phyloP scores from a whole-genome alignment of 2,329 filamentous ascomycete genomes.

The Malbranchea zuffiana region DNA sequence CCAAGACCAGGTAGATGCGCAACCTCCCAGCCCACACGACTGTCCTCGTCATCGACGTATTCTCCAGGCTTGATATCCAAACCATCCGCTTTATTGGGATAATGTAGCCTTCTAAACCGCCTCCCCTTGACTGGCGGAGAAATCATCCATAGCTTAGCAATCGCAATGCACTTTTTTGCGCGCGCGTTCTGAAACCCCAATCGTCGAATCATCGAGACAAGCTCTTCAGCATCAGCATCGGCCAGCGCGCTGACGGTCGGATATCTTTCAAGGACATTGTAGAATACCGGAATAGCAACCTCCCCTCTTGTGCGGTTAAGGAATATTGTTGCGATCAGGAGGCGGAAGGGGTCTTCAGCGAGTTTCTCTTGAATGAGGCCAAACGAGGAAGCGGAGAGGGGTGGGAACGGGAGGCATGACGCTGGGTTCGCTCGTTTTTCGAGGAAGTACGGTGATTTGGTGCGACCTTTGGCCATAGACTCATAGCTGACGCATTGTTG shows the following conservation, averaged over 20 bases:
- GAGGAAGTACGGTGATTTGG: conserved; percentile 36
- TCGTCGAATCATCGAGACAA: conserved; percentile 54
- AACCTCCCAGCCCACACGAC: conserved; percentile 62
- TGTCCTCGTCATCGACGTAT: conserved; percentile 38
- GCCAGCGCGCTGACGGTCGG: conserved; percentile 56
- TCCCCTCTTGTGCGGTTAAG: conserved; percentile 69
- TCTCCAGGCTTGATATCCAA: conserved; percentile 40
- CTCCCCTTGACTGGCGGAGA: conserved; percentile 50
- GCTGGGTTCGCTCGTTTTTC: conserved; percentile 21
- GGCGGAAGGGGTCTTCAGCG: conserved; percentile 61
- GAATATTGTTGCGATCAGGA: conserved; percentile 74
- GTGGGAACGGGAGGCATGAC: conserved; percentile 52
- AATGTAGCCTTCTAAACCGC: conserved; percentile 48
- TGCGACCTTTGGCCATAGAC: conserved; percentile 19
- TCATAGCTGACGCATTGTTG: too few relatives aligned
- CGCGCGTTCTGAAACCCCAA: conserved; percentile 62
- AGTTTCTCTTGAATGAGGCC: conserved; percentile 78
- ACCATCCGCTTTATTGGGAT: conserved; percentile 42
- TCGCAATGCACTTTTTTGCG: conserved; percentile 54
- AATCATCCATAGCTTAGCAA: conserved; percentile 58
- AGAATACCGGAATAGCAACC: conserved; percentile 65
- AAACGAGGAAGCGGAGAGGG: conserved; percentile 52
- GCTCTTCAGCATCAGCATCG: conserved; percentile 43
- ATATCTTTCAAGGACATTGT: conserved; percentile 55
- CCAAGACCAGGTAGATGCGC: conserved; percentile 69